A percentile compares a stretch with the other conserved stretches of the same genome.
These are phyloP conservation scores for Nyssa sinensis DNA, from an alignment of 148 eudicot species.

Conservation along the genomic window DNA sequence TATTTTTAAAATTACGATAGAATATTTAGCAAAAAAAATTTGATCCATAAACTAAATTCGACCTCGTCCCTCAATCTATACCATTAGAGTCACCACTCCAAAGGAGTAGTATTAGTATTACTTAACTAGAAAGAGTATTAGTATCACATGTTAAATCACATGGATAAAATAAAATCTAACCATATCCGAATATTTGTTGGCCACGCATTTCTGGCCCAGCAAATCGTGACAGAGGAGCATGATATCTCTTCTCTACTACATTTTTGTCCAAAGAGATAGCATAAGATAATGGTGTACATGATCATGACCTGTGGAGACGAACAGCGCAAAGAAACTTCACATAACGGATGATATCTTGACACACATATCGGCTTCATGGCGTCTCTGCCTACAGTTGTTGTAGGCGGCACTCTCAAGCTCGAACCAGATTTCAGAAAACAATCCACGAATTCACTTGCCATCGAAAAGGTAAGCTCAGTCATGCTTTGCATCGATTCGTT, in stretches of 20 bases:
- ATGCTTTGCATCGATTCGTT: background rate
- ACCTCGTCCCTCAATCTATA: too few species aligned
- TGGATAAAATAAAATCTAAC: too few species aligned
- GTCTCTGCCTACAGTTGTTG: conserved; percentile 53
- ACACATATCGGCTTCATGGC: conserved; percentile 40
- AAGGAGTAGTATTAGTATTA: too few species aligned
- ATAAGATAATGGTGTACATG: background rate
- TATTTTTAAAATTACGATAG: too few species aligned
- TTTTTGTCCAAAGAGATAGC: background rate
- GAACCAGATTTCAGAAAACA: conserved; percentile 46
- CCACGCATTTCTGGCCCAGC: too few species aligned
- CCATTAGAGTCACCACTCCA: too few species aligned
- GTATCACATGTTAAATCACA: too few species aligned
- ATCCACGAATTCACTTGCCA: conserved; percentile 10
- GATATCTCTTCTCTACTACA: background rate
- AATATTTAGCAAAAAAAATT: too few species aligned
- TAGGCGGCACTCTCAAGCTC: conserved; percentile 55
- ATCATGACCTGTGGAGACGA: background rate
- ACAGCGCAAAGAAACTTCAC: background rate
- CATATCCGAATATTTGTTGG: too few species aligned
- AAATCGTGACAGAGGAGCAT: too few species aligned
- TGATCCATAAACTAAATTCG: too few species aligned
- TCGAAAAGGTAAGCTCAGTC: conserved; percentile 42
- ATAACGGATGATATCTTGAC: background rate
- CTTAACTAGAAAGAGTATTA: too few species aligned